These are phyloP conservation scores for Podospora tetraspora DNA, from an alignment of 495 filamentous ascomycete genomes.

Conservation along the genomic window DNA sequence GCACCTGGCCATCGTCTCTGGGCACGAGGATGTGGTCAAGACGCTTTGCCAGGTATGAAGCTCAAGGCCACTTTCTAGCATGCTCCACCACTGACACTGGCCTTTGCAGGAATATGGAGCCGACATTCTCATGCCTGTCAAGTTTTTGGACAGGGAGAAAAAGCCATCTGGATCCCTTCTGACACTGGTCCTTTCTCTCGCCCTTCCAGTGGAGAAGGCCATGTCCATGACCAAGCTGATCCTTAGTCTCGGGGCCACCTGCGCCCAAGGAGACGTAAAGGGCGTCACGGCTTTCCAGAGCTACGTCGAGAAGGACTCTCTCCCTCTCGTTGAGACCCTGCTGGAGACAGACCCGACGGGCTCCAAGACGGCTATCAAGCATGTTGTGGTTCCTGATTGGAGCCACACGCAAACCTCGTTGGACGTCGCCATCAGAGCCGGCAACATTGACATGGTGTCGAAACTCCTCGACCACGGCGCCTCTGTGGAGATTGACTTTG, in stretches of 20 bases:
- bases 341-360: slow-evolving; percentile 56
- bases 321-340: slow-evolving; percentile 53
- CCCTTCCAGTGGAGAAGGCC: slow-evolving; percentile 55
- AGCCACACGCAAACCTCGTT: slow-evolving; percentile 35
- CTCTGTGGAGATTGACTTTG: slow-evolving; percentile 37
- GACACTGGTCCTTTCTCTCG: slow-evolving; percentile 55
- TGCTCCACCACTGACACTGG: slow-evolving; percentile 1
- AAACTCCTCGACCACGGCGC: slow-evolving; percentile 41
- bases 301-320: slow-evolving; percentile 43
- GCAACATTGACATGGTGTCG: slow-evolving; percentile 32
- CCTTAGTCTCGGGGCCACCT: slow-evolving; percentile 64
- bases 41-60: slow-evolving; percentile 52
- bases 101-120: slow-evolving; percentile 55
- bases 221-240: slow-evolving; percentile 55
- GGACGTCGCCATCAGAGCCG: slow-evolving; percentile 29
- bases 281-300: slow-evolving; percentile 55
- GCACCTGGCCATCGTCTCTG: slow-evolving; percentile 70
- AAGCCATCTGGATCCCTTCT: slow-evolving; percentile 53
- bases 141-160: slow-evolving; percentile 45
- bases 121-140: slow-evolving; percentile 66
- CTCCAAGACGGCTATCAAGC: slow-evolving; percentile 58
- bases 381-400: slow-evolving; percentile 37
- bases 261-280: slow-evolving; percentile 61
- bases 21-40: slow-evolving; percentile 61
- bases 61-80: background rate